Percentiles rank a stretch among this genome's conserved stretches.
Evolutionary conservation across 495 filamentous ascomycete species (phyloP).

Genomic region (Penicillium nucicola): DNA sequence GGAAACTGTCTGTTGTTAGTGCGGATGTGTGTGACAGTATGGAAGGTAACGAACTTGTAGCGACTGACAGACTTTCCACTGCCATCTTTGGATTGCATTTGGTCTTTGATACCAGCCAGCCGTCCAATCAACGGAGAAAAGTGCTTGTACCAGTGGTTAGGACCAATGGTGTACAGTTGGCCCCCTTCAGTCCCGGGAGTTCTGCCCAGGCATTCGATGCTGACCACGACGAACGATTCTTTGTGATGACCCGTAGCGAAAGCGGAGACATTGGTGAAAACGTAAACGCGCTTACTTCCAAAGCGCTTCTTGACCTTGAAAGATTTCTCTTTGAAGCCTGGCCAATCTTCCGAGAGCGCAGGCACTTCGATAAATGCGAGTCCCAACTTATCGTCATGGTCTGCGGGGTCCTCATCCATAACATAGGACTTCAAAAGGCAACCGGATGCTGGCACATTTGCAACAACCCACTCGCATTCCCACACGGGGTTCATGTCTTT

Average conservation of each 20-base stretch:
- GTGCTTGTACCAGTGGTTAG: slow-evolving; percentile 77
- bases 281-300: slow-evolving; percentile 80
- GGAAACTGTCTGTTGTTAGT: slow-evolving; percentile 58
- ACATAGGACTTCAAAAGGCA: slow-evolving; percentile 77
- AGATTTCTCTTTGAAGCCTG: slow-evolving; percentile 58
- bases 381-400: slow-evolving; percentile 85
- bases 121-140: slow-evolving; percentile 86
- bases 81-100: slow-evolving; percentile 40
- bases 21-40: neutral
- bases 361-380: slow-evolving; percentile 68
- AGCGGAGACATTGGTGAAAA: slow-evolving; percentile 61
- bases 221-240: slow-evolving; percentile 61
- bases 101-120: slow-evolving; percentile 71
- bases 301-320: slow-evolving; percentile 79
- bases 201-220: slow-evolving; percentile 69
- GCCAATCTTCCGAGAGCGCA: slow-evolving; percentile 59
- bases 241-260: slow-evolving; percentile 53
- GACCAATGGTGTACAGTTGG: slow-evolving; percentile 73
- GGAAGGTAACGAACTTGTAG: slow-evolving; percentile 63
- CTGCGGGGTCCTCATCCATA: slow-evolving; percentile 83
- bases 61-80: slow-evolving; percentile 51
- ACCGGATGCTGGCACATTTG: slow-evolving; percentile 75
- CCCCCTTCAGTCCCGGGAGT: slow-evolving; percentile 69
- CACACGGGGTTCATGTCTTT: slow-evolving; percentile 69
- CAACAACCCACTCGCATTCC: slow-evolving; percentile 83